These are phyloP conservation scores for Adenanthera pavonina DNA, from an alignment of 306 rosid species.

Conservation along the genomic window DNA sequence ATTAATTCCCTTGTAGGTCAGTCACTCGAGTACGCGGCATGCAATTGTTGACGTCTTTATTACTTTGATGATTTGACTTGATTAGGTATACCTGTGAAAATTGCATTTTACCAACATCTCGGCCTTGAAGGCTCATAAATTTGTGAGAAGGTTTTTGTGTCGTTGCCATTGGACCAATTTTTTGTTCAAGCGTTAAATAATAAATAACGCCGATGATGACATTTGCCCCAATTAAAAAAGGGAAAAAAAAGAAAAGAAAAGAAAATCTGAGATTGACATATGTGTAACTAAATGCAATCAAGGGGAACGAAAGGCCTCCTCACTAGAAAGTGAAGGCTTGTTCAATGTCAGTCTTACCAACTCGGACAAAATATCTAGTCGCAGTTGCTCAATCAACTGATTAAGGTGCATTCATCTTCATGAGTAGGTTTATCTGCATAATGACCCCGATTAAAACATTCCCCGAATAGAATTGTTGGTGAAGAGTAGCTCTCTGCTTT, in stretches of 20 bases:
- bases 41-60: constrained; percentile 29
- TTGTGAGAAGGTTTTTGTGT: constrained; percentile 38
- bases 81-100: constrained; percentile 40
- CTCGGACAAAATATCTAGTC: constrained; percentile 32
- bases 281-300: not conserved
- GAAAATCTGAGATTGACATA: too few relatives aligned
- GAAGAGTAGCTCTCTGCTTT: not conserved
- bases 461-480: constrained; percentile 32
- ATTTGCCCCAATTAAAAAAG: constrained; percentile 8
- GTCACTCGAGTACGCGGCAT: constrained; percentile 5
- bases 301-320: constrained; percentile 18
- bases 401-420: constrained; percentile 10
- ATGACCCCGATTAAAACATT: constrained; percentile 6
- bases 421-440: constrained; percentile 36
- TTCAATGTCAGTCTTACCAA: constrained; percentile 39
- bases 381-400: constrained; percentile 37
- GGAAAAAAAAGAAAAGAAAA: not conserved
- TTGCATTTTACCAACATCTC: constrained; percentile 43
- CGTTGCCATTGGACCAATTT: constrained; percentile 37
- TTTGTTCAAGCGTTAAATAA: constrained; percentile 34
- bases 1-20: constrained; percentile 3
- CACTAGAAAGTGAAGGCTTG: constrained; percentile 20
- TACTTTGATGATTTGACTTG: constrained; percentile 8
- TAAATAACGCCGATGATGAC: constrained; percentile 37
- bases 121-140: constrained; percentile 6